Base-by-base conservation (phyloP, 768 basidiomycete genomes). In the Paxillus involutus region DNA sequence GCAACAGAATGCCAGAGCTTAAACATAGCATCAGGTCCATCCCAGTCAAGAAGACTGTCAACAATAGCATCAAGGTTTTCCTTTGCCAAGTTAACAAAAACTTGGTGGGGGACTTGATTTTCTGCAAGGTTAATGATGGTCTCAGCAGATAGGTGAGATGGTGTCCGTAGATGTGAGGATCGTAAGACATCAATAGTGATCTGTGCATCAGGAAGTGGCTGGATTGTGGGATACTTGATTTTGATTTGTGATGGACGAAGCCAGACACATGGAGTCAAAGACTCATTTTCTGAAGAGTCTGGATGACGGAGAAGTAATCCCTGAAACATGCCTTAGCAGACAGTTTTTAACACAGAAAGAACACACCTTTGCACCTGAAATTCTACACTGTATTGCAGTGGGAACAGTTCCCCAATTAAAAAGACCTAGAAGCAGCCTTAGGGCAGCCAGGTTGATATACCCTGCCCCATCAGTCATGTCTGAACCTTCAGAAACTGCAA, bases 41-140 rank as follows among this genome's bases (percentile, higher is more conserved):
- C 73, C 81, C 81, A 84, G 8, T 70, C 69, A 7, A 78, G 67
- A 8, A 82, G 65, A 0, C 71, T 71, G 11, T 70, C 59, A 11
- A 80, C 68, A 9, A 77, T 52, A 29, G 68, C 67, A 33, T 63
- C 55, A 1, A 81, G 59, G 17, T 68, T 68, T 36, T 67, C 42
- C 53, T 71, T 68, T 33, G 81, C 55, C 2, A 83, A 57, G 0
- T 72, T 47, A 5, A 68, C 45, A 56, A 86, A 82, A 5, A 75
- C 64, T 0, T 42, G 4, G 26, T 66, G 53, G 6, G 77, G 75
- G 3, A 89, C 85, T 0, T 82, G 81, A 59, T 88, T 88, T 52
- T 87, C 85, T 0, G 80, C 74, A 6, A 88, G 71, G 62, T 86
- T 87, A 46, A 85, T 78, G 36, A 87, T 80, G 0, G 77, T 80